phyloP scores from a whole-genome alignment of 139 green algal species.

The Eudorina sp. region DNA sequence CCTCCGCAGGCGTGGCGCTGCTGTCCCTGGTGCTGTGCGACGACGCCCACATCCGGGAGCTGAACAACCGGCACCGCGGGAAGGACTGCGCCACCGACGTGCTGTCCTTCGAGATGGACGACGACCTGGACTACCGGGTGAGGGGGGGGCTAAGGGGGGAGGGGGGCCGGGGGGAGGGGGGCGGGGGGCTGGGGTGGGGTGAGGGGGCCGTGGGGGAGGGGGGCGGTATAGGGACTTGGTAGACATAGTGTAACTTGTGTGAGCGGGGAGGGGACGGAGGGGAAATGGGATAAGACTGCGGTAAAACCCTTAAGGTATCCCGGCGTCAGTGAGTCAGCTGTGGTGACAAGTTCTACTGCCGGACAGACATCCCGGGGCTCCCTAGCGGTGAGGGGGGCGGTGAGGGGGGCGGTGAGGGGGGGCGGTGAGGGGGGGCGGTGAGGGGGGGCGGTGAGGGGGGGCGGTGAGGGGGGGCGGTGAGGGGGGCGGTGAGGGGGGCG shows the following conservation, averaged over 20 bases:
- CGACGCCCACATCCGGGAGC: slow-evolving; percentile 83
- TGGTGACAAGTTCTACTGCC: too few species aligned
- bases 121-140: slow-evolving; percentile 68
- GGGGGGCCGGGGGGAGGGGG: not conserved
- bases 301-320: too few species aligned
- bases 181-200: not conserved
- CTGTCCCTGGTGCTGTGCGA: slow-evolving; percentile 91
- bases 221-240: not conserved
- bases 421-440: too few species aligned
- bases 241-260: not conserved
- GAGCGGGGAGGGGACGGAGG: not conserved
- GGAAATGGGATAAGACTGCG: not conserved
- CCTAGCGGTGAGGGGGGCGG: too few species aligned
- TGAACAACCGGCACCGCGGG: slow-evolving; percentile 84
- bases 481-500: too few species aligned
- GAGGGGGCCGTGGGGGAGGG: too few species aligned
- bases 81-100: slow-evolving; percentile 92
- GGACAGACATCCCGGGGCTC: too few species aligned
- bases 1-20: slow-evolving; percentile 38
- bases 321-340: too few species aligned
- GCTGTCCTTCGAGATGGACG: slow-evolving; percentile 91
- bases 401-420: too few species aligned
- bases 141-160: not conserved
- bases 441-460: too few species aligned
- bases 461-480: too few species aligned